Evolutionary conservation across 1,284 basidiomycete genomes (phyloP).

Genomic region (Tilletia setariae): DNA sequence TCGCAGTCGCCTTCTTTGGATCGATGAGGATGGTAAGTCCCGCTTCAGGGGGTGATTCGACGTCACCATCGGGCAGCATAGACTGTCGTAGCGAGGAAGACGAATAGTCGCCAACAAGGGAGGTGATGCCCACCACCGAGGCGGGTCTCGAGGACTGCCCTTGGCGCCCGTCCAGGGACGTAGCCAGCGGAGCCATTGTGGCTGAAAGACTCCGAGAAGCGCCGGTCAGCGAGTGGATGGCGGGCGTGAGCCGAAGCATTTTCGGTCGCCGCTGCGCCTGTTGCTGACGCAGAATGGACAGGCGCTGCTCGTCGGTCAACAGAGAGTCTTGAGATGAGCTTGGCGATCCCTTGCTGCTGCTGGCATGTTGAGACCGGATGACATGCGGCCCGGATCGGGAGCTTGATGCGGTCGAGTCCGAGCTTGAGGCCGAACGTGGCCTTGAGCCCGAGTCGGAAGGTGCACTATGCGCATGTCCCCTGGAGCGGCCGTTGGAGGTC

Average conservation of each 20-base stretch:
- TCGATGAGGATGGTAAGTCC: not conserved
- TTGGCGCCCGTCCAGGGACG: not conserved
- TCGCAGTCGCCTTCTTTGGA: not conserved
- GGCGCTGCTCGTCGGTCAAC: constrained; percentile 1
- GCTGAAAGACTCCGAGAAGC: not conserved
- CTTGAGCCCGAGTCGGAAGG: not conserved
- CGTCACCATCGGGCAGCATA: not conserved
- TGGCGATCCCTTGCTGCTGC: no score
- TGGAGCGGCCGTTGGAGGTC: not conserved
- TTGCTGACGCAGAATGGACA: not conserved
- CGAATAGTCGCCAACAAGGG: not conserved
- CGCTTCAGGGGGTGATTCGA: not conserved
- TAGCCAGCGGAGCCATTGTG: not conserved
- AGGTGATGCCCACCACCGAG: not conserved
- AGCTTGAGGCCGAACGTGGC: not conserved
- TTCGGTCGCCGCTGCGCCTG: constrained; percentile 11
- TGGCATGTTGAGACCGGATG: not conserved
- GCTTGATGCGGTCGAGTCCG: not conserved
- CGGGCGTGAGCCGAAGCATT: constrained; percentile 8
- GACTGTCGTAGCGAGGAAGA: not conserved
- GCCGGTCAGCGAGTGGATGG: not conserved
- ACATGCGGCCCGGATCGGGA: not conserved
- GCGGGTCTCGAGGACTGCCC: constrained; percentile 7
- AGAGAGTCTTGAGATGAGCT: not conserved
- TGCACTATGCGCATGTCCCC: not conserved